Evolutionary conservation across 202 grass and related monocot species (phyloP).

Genomic region (Saccharum hybrid): DNA sequence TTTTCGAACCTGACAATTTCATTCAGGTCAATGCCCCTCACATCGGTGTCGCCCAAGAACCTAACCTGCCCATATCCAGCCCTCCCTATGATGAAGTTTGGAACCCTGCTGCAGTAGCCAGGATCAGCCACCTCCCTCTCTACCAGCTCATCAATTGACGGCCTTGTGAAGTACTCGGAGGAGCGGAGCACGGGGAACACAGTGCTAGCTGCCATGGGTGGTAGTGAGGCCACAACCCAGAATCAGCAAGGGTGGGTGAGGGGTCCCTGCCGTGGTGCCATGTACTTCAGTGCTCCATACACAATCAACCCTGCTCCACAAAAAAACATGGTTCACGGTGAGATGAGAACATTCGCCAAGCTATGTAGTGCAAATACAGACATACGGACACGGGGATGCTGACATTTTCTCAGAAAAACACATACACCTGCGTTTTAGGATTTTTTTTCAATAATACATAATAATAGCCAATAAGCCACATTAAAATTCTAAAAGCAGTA

Average conservation of each 20-base stretch:
- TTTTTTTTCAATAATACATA: no score
- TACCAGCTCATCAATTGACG: conserved; percentile 70
- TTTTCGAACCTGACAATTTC: conserved; percentile 65
- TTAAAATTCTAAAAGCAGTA: no score
- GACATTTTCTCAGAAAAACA: no score
- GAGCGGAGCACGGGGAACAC: conserved; percentile 61
- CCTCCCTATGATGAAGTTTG: conserved; percentile 69
- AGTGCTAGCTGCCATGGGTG: conserved; percentile 25
- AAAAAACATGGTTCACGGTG: conserved; percentile 9
- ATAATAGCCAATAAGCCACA: no score
- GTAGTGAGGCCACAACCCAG: background rate
- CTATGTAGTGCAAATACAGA: no score
- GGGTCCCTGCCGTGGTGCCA: background rate
- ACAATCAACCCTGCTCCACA: conserved; percentile 23
- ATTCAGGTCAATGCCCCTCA: conserved; percentile 77
- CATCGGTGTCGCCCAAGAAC: conserved; percentile 64
- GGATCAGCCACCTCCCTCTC: conserved; percentile 62
- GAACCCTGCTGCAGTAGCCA: conserved; percentile 77
- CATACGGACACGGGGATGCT: no score
- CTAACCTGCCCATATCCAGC: conserved; percentile 60
- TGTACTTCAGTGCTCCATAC: background rate
- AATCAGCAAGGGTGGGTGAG: conserved; percentile 5
- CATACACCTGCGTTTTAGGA: no score
- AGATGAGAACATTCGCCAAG: conserved; percentile 2
- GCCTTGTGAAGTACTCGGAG: conserved; percentile 74